Percentiles rank a stretch among this genome's conserved stretches.
phyloP scores from a whole-genome alignment of 352 stramenopile genomes.

The Globisporangium nunn region DNA sequence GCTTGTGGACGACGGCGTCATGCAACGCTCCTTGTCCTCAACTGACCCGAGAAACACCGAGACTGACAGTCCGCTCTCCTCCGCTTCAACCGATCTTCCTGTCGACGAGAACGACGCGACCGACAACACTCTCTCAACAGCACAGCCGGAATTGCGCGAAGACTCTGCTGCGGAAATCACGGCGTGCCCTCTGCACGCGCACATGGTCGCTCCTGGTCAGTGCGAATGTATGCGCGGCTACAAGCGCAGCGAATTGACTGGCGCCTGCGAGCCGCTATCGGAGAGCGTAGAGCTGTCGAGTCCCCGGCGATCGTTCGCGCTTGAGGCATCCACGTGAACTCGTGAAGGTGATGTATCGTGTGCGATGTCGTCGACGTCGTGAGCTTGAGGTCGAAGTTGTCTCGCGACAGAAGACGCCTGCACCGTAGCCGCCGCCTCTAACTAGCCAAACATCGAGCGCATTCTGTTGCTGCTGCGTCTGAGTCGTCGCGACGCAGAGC shows the following conservation, averaged over 20 bases:
- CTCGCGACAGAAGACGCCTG: too few species aligned
- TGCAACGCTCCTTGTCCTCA: too few species aligned
- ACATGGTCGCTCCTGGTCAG: constrained; percentile 18
- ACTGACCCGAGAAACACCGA: too few species aligned
- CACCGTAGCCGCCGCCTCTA: too few species aligned
- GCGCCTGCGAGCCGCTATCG: constrained; percentile 24
- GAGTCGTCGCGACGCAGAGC: too few species aligned
- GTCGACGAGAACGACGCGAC: background rate
- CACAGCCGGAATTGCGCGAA: background rate
- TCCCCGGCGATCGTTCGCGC: background rate
- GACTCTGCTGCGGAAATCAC: background rate
- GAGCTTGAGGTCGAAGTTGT: background rate
- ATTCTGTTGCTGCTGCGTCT: too few species aligned
- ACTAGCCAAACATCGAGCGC: too few species aligned
- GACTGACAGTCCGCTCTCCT: too few species aligned
- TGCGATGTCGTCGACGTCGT: background rate
- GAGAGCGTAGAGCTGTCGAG: background rate
- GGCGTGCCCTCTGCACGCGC: constrained; percentile 30
- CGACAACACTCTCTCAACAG: background rate
- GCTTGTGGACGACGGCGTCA: too few species aligned
- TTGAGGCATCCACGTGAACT: background rate
- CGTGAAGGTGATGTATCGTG: background rate
- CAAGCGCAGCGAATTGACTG: constrained; percentile 18
- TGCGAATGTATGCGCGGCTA: constrained; percentile 44
- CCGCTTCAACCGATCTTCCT: too few species aligned